Base-by-base conservation (phyloP, 2,329 filamentous ascomycete genomes). In the Hymenoscyphus scutula region DNA sequence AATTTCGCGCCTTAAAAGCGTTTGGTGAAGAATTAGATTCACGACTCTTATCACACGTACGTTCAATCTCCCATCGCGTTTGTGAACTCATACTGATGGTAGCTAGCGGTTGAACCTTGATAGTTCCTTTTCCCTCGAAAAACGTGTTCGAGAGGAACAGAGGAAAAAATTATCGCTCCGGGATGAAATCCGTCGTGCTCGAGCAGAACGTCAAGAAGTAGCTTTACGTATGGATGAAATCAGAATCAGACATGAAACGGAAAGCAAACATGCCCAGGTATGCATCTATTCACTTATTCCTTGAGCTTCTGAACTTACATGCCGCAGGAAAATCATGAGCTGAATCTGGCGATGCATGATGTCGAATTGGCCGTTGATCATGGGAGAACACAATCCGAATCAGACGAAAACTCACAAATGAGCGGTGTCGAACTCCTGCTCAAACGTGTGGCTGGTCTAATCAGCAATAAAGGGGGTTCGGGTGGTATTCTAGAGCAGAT, bases 191-290 rank as follows among this genome's bases (percentile, higher is more conserved):
- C 71, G 88, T 30, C 79, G 79, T 1, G 78, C 88, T 62, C 80
- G 83, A 54, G 77, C 78, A 25, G 85, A 89, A 74, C 78, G 84
- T 59, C 84, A 88, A 68, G 81, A 88, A 66, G 81, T 89, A 7
- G 84, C 82, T 5, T 73, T 89, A 19, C 81, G 80, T 51, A 87
- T 86, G 79, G 86, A 89, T 65, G 83, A 84, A 7, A 77, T 88
- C n/a, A 78, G 86, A 53, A 80, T 80, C 38, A 82, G 80, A 67
- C 85, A 89, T 62, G 84, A 88, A 64, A 78, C 76, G 2, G 81
- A 84, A 30, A 82, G 77, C 58, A 79, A 79, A 64, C 77, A 81
- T 62, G 78, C 81, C 60, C 75, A 82, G 73, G 84, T 85, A 73
- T 65, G 79, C 10, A 2, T 27, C 32, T 4, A 2, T 54, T 8